A percentile compares a stretch with the other conserved stretches of the same genome.
Evolutionary conservation across 768 basidiomycete species (phyloP).

Genomic region (Termitomyces sp.): DNA sequence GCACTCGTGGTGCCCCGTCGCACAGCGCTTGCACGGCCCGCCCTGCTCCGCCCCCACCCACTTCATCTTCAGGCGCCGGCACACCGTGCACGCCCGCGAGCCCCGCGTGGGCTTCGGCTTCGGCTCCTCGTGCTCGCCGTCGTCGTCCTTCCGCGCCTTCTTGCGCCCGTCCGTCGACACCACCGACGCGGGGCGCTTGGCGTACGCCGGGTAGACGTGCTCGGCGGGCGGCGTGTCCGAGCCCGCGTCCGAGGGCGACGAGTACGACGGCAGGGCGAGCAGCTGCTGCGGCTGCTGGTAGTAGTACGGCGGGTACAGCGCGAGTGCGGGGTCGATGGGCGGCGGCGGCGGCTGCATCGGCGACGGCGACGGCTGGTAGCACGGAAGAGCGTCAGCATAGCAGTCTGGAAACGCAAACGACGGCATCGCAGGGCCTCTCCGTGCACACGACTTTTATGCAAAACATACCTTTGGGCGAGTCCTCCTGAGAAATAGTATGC

Average conservation of each 20-base stretch:
- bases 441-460: background rate
- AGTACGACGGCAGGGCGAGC: slow-evolving; percentile 52
- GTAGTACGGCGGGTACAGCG: slow-evolving; percentile 65
- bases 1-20: slow-evolving; percentile 77
- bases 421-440: background rate
- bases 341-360: slow-evolving; percentile 44
- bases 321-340: slow-evolving; percentile 65
- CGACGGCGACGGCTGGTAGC: slow-evolving; percentile 35
- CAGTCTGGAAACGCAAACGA: slow-evolving; percentile 24
- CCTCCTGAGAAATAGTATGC: background rate
- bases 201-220: slow-evolving; percentile 46
- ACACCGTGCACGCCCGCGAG: slow-evolving; percentile 88
- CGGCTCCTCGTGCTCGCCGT: slow-evolving; percentile 37
- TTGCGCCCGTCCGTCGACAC: slow-evolving; percentile 47
- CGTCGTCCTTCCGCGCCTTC: slow-evolving; percentile 59
- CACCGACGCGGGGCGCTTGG: slow-evolving; percentile 63
- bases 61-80: slow-evolving; percentile 90
- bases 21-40: slow-evolving; percentile 86
- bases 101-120: slow-evolving; percentile 85
- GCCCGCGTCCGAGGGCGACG: slow-evolving; percentile 76
- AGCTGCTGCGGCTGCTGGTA: slow-evolving; percentile 49
- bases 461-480: background rate
- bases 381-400: slow-evolving; percentile 19
- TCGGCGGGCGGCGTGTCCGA: slow-evolving; percentile 77
- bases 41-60: slow-evolving; percentile 89